A percentile compares a stretch with the other conserved stretches of the same genome.
These are phyloP conservation scores for Nymphaea colorata DNA, from an alignment of 164 flowering plant genomes.

Conservation along the genomic window DNA sequence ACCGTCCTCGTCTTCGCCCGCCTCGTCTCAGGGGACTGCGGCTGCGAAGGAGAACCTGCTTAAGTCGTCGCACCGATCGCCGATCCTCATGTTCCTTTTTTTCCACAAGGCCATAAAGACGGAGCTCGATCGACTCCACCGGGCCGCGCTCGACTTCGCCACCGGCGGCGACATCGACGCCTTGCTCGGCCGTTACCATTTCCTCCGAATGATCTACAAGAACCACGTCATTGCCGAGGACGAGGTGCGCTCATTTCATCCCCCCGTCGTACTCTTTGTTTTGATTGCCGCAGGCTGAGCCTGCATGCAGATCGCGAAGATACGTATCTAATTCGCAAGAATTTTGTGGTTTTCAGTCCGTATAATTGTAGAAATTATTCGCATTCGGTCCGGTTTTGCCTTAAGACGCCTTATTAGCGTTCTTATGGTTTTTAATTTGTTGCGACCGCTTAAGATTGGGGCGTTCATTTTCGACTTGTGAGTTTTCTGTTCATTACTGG, in stretches of 20 bases:
- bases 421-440: no score
- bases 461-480: no score
- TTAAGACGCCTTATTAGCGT: no score
- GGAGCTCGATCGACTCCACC: constrained; percentile 74
- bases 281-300: neutral
- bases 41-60: constrained; percentile 12
- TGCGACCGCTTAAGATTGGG: no score
- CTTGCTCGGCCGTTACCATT: constrained; percentile 43
- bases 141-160: constrained; percentile 53
- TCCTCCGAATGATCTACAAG: constrained; percentile 58
- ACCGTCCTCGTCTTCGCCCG: constrained; percentile 5
- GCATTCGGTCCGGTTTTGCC: no score
- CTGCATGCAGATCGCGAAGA: neutral
- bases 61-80: constrained; percentile 33
- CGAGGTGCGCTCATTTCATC: constrained; percentile 35
- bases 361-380: no score
- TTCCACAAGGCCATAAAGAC: constrained; percentile 80
- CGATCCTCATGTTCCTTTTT: constrained; percentile 71
- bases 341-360: no score
- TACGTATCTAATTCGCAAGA: no score
- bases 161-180: constrained; percentile 25
- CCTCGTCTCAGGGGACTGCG: neutral
- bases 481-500: no score
- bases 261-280: neutral
- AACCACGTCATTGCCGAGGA: constrained; percentile 93